Evolutionary conservation across 495 filamentous ascomycete species (phyloP).

Genomic region (Chaetomium tenue): DNA sequence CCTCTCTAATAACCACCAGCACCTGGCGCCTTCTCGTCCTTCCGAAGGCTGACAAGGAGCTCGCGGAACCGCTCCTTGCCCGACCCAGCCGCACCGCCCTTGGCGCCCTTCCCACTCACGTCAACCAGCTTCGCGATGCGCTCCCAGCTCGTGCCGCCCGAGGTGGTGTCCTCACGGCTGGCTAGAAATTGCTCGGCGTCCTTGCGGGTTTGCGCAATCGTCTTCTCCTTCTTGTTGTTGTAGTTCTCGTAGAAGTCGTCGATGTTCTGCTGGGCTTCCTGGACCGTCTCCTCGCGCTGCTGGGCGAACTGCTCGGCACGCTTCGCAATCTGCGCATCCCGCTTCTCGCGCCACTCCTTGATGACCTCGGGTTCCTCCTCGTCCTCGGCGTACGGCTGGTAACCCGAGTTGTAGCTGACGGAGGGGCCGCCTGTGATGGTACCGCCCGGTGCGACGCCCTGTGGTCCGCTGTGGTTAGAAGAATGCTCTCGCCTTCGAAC

Average conservation of each 20-base stretch:
- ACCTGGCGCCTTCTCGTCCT: slow-evolving; percentile 92
- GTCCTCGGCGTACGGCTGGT: slow-evolving; percentile 49
- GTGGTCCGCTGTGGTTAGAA: slow-evolving; percentile 27
- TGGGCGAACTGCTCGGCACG: slow-evolving; percentile 72
- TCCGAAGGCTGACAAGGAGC: slow-evolving; percentile 79
- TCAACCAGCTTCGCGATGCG: slow-evolving; percentile 96
- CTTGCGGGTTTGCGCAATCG: slow-evolving; percentile 72
- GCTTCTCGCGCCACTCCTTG: slow-evolving; percentile 86
- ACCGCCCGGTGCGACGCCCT: slow-evolving; percentile 83
- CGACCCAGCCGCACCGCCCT: slow-evolving; percentile 78
- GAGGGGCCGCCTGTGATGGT: slow-evolving; percentile 71
- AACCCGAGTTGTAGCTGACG: slow-evolving; percentile 69
- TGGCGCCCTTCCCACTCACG: slow-evolving; percentile 86
- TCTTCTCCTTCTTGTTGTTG: slow-evolving; percentile 94
- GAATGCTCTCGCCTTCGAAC: slow-evolving; percentile 8
- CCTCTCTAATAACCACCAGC: slow-evolving; percentile 54
- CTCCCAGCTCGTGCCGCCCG: slow-evolving; percentile 97
- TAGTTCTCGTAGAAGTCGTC: slow-evolving; percentile 99
- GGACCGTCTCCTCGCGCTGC: slow-evolving; percentile 77
- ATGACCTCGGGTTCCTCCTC: slow-evolving; percentile 88
- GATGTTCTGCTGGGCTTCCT: slow-evolving; percentile 82
- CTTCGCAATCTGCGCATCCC: slow-evolving; percentile 70
- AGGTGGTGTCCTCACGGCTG: slow-evolving; percentile 83
- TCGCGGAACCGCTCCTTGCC: slow-evolving; percentile 96
- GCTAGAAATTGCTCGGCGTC: slow-evolving; percentile 95